Evolutionary conservation across 805 yeast genomes (phyloP).

Genomic region (Wickerhamomyces bovis): DNA sequence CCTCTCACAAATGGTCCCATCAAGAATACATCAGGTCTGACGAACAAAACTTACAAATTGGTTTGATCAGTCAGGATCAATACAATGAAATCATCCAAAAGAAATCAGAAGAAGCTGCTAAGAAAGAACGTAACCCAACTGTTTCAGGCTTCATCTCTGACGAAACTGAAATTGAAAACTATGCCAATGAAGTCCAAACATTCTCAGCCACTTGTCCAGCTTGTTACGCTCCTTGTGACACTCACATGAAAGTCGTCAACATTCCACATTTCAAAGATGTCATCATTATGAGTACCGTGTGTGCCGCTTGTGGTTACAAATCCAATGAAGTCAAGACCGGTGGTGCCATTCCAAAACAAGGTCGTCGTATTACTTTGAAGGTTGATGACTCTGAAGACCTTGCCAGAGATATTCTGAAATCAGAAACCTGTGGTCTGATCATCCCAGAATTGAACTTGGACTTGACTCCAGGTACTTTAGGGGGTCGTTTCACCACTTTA

Average conservation of each 20-base stretch:
- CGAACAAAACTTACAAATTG: constrained; percentile 81
- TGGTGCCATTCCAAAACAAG: constrained; percentile 87
- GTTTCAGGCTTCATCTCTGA: constrained; percentile 60
- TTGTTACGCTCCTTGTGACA: constrained; percentile 74
- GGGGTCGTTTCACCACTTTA: constrained; percentile 95
- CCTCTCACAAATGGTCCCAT: constrained; percentile 86
- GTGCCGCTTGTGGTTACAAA: constrained; percentile 91
- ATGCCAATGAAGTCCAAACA: constrained; percentile 85
- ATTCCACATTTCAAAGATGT: constrained; percentile 99
- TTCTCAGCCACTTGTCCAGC: constrained; percentile 91
- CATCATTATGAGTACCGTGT: constrained; percentile 89
- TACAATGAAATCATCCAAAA: constrained; percentile 31
- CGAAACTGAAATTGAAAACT: constrained; percentile 76
- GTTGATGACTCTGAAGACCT: constrained; percentile 86
- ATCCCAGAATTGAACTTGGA: constrained; percentile 89
- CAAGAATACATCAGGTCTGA: constrained; percentile 77
- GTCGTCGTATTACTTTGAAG: constrained; percentile 62
- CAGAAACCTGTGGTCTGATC: constrained; percentile 83
- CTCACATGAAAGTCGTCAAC: constrained; percentile 94
- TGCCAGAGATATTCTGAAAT: constrained; percentile 88
- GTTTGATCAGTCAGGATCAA: constrained; percentile 63
- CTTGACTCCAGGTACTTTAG: constrained; percentile 91
- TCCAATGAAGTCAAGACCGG: constrained; percentile 98
- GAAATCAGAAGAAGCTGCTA: constrained; percentile 18
- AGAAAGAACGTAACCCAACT: constrained; percentile 30